Evolutionary conservation across 441 rosid genomes (phyloP).

Genomic region (Francoa sonchifolia): DNA sequence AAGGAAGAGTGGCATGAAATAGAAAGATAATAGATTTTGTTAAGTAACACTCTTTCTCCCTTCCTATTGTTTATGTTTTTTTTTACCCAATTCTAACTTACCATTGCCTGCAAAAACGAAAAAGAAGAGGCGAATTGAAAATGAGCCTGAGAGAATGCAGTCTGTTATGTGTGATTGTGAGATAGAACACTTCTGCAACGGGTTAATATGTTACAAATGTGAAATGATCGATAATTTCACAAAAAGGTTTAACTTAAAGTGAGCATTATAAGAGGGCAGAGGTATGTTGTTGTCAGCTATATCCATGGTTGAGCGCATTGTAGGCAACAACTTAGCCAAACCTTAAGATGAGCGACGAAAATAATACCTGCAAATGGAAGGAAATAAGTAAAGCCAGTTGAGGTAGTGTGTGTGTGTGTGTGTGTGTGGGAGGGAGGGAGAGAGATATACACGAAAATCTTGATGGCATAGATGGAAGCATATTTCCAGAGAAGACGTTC

Average conservation of each 20-base stretch:
- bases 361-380: conserved; percentile 35
- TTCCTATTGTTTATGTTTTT: not conserved
- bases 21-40: conserved; percentile 21
- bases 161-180: no score
- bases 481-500: conserved; percentile 82
- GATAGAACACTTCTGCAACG: no score
- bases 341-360: conserved; percentile 32
- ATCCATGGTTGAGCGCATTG: no score
- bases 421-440: conserved; percentile 2
- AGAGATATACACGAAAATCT: conserved; percentile 54
- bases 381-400: not conserved
- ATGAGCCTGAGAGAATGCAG: no score
- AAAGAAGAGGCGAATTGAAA: no score
- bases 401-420: not conserved
- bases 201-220: no score
- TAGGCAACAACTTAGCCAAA: conserved; percentile 19
- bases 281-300: no score
- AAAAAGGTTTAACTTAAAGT: no score
- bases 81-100: conserved; percentile 18
- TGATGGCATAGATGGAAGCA: conserved; percentile 49
- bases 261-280: no score
- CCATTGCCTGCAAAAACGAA: no score
- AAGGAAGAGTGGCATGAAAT: conserved; percentile 35
- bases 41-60: conserved; percentile 18
- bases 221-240: no score